A percentile compares a stretch with the other conserved stretches of the same genome.
These are phyloP conservation scores for Zangia roseola DNA, from an alignment of 768 basidiomycete species.

Conservation along the genomic window DNA sequence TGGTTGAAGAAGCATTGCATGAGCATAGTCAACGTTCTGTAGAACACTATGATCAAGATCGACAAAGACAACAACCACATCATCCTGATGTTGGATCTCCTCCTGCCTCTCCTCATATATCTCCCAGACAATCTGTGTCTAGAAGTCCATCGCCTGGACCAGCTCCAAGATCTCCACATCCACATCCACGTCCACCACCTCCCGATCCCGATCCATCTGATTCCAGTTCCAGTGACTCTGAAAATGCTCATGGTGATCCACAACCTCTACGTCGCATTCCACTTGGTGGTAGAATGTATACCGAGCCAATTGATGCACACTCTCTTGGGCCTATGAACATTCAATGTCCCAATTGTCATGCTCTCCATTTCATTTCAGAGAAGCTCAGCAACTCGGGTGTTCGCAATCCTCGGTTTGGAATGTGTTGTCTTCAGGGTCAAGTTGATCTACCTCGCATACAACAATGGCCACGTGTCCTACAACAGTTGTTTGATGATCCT, in stretches of 20 bases:
- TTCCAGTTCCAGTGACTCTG: neutral
- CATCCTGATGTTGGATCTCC: too few species aligned
- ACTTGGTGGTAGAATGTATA: conserved; percentile 7
- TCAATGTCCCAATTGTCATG: conserved; percentile 16
- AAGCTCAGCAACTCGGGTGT: neutral
- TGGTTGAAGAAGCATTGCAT: neutral
- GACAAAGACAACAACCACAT: neutral
- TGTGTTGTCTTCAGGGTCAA: conserved; percentile 29
- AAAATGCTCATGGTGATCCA: too few species aligned
- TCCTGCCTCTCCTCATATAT: too few species aligned
- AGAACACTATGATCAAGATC: neutral
- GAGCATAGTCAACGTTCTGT: neutral
- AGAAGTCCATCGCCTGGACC: neutral
- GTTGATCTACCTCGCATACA: conserved; percentile 21
- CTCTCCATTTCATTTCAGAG: conserved; percentile 16
- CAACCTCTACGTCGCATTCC: neutral
- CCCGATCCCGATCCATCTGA: neutral
- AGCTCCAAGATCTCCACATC: neutral
- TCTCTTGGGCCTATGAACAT: conserved; percentile 6
- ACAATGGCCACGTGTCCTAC: conserved; percentile 13
- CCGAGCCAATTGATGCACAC: conserved; percentile 6
- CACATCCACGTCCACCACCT: neutral
- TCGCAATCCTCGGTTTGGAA: conserved; percentile 18
- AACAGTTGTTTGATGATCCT: conserved; percentile 15
- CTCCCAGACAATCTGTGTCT: neutral